Evolutionary conservation across 805 yeast genomes (phyloP), one percentile per base, ranked within the genome.

Genomic region (Ogataea nakhonphanomensis): DNA sequence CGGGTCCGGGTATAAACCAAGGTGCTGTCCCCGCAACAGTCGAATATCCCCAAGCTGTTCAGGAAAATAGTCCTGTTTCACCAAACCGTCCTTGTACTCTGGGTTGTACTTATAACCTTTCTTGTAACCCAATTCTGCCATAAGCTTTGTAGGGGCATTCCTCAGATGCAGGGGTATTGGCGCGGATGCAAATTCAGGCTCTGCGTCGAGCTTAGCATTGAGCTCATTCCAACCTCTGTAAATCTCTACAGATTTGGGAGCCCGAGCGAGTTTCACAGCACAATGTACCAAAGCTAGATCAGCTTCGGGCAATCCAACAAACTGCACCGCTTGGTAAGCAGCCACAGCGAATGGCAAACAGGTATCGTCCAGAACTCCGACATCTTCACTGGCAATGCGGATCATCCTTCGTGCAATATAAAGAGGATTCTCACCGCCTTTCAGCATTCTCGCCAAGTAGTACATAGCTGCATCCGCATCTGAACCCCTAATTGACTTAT

Each of bases 281-380:
- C 96, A 89, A 52, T 93, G 98, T 0, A 89, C 98, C 30, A 93
- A 64, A 6, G 88, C 79, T 17, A 86, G 70, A 58, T 90, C 95
- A 2, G 93, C 91, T 55, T 93, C 99, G 0, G 99, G 99, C 74
- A 93, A 69, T 0, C 99, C 99, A 14, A 93, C 74, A 61, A 84
- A 85, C 65, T 87, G 89, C 3, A 86, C 81, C 0, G 97, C 88
- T 30, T 87, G 86, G 59, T 85, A 86, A 0, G 95, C 77, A 0
- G 96, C 80, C 3, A 84, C 72, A 1, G 95, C 93, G 65, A 93
- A 82, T 2, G 96, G 95, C 30, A 93, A 64, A 51, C 95, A 79
- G 1, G 84, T 62, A 37, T 88, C 87, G 59, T 93, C 98, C 3
- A 84, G 69, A 2, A 86, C 64, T 0, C 99, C 99, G 21, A 93